phyloP scores from a whole-genome alignment of 306 rosid genomes.

The Citrullus mucosospermus region DNA sequence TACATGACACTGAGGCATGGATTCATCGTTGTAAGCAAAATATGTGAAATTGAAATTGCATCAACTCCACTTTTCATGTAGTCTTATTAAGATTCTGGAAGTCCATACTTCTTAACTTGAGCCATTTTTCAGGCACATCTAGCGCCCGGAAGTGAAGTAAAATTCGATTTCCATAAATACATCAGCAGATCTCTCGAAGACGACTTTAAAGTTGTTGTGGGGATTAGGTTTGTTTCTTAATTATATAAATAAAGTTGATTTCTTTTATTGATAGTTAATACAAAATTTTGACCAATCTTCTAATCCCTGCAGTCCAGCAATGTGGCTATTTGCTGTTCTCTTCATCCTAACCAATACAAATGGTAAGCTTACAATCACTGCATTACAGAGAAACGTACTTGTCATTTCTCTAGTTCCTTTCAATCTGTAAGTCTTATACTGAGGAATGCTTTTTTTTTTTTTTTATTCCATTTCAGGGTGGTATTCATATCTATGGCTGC shows the following conservation, averaged over 20 bases:
- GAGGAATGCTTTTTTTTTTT: neutral
- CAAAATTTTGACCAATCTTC: constrained; percentile 3
- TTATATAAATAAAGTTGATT: constrained; percentile 5
- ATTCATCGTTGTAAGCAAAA: constrained; percentile 52
- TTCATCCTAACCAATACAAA: constrained; percentile 42
- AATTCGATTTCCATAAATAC: constrained; percentile 66
- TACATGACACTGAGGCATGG: constrained; percentile 74
- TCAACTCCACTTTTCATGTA: neutral
- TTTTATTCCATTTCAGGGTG: constrained; percentile 35
- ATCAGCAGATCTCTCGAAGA: constrained; percentile 68
- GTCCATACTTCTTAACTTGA: constrained; percentile 4
- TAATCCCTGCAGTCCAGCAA: constrained; percentile 52
- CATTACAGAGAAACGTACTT: neutral
- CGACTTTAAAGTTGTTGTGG: constrained; percentile 78
- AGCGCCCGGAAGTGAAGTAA: constrained; percentile 40
- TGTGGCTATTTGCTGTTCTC: constrained; percentile 68
- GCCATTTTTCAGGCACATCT: constrained; percentile 54
- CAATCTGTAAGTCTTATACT: neutral
- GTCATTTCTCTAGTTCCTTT: neutral
- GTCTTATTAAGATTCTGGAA: neutral
- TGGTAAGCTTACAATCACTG: constrained; percentile 33
- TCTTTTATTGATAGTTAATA: neutral
- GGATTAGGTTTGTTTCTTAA: constrained; percentile 40
- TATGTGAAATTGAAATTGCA: neutral
- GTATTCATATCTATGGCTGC: constrained; percentile 66